Base-by-base conservation (phyloP, 2,329 filamentous ascomycete genomes). In the Phymatotrichopsis omnivora region DNA sequence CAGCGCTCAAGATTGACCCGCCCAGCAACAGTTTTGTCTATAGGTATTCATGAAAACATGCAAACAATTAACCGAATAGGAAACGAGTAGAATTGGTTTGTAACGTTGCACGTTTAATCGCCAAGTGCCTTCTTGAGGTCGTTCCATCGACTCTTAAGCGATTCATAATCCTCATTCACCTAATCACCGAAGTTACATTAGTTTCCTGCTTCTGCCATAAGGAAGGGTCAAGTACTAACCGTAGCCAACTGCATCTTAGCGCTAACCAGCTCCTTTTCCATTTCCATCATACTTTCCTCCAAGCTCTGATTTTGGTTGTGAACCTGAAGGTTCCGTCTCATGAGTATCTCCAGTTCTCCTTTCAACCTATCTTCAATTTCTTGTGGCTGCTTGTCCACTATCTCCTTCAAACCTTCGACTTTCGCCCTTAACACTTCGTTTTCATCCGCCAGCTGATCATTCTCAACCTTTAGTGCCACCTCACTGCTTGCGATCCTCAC, bases 161-260 rank as follows among this genome's bases (percentile, higher is more conserved):
- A 73, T 63, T 89, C 84, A 58, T 87, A 76, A 53, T 74, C 67
- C 45, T 58, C 54, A 58, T 82, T 82, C 55, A 85, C 74, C 82
- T 85, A 58, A n/a, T 19, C 10, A 25, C 11, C 14, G 7, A 4
- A 4, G 16, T 56, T 45, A 55, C 47, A 44, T 38, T 34, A 22
- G 5, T 20, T 45, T 12, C 8, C 30, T 24, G 28, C n/a, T 20
- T 17, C 7, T 44, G 30, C 16, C 42, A 32, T 24, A 27, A 31
- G 29, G 19, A 42, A 6, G n/a, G 34, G 41, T 20, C 37, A 33
- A 40, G n/a, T 40, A 69, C 80, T 70, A 72, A 94, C 89, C 79
- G 95, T 85, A 43, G 91, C 91, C 68, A 87, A 86, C 60, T 78
- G 76, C 83, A 98, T 82, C 73, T 98, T 98, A 1, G 86, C 91